Conservation (phyloP, 805 yeast genomes). For the Metschnikowia lochheadii region DNA sequence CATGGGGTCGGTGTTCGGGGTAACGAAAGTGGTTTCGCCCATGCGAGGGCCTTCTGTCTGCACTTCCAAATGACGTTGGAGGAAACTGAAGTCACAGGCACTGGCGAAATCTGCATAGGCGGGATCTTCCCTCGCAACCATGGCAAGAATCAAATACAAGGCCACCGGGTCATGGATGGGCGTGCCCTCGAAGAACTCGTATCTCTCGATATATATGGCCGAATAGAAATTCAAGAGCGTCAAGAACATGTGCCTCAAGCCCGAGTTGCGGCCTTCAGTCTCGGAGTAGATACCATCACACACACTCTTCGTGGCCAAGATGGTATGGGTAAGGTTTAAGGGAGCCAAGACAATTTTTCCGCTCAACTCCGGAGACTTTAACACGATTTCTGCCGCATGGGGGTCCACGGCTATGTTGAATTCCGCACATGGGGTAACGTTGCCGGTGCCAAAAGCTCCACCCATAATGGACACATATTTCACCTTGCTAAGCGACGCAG, state of each 20-base stretch:
- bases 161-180: conserved; percentile 21
- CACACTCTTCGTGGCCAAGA: conserved; percentile 40
- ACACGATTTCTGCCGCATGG: conserved; percentile 59
- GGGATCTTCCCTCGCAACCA: conserved; percentile 9
- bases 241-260: conserved; percentile 8
- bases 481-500: conserved; percentile 48
- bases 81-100: conserved; percentile 22
- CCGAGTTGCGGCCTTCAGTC: conserved; percentile 4
- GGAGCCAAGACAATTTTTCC: conserved; percentile 56
- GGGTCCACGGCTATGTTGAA: conserved; percentile 78
- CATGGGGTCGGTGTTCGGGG: conserved; percentile 14
- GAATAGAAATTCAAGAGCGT: conserved; percentile 12
- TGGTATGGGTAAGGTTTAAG: conserved; percentile 66
- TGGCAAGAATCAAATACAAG: conserved; percentile 12
- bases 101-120: conserved; percentile 10
- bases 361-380: conserved; percentile 44
- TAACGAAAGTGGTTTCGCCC: conserved; percentile 25
- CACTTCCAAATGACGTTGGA: conserved; percentile 25
- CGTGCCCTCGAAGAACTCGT: conserved; percentile 11
- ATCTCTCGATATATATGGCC: conserved; percentile 9
- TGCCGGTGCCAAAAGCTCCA: conserved; percentile 55
- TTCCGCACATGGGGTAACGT: conserved; percentile 55
- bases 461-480: conserved; percentile 71
- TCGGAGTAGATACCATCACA: conserved; percentile 20
- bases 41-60: conserved; percentile 24